These are phyloP conservation scores for Fusarium beomiforme DNA, from an alignment of 2,329 filamentous ascomycete species.

Conservation along the genomic window DNA sequence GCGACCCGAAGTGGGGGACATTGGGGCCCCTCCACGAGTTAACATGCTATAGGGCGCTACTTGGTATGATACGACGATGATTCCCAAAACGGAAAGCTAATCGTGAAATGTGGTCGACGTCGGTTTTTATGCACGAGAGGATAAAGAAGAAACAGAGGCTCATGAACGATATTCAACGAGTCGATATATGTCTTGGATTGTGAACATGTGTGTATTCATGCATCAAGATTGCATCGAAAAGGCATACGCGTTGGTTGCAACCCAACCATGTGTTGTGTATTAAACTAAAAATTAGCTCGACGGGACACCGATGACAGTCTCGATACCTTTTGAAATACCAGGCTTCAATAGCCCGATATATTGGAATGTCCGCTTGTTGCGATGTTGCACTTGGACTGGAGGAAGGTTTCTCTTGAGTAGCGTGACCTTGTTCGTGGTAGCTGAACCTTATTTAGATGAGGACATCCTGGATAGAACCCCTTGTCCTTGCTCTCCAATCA, in stretches of 20 bases:
- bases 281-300: neutral
- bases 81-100: slow-evolving; percentile 41
- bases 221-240: neutral
- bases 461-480: slow-evolving; percentile 14
- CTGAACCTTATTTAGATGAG: slow-evolving; percentile 40
- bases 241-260: neutral
- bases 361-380: neutral
- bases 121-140: slow-evolving; percentile 20
- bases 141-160: slow-evolving; percentile 6
- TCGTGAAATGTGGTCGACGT: slow-evolving; percentile 35
- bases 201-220: neutral
- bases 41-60: slow-evolving; percentile 4
- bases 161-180: neutral
- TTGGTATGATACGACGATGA: slow-evolving; percentile 31
- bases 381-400: slow-evolving; percentile 6
- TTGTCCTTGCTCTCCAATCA: slow-evolving; percentile 35
- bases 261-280: neutral
- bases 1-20: slow-evolving; percentile 39
- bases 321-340: neutral
- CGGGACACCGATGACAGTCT: neutral
- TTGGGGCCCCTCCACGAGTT: slow-evolving; percentile 6
- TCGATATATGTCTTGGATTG: neutral
- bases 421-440: slow-evolving; percentile 23
- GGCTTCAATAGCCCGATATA: neutral
- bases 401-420: slow-evolving; percentile 9